Percentiles rank a stretch among this genome's conserved stretches.
phyloP scores from a whole-genome alignment of 106 monocot genomes.

The Dendrobium huoshanense region DNA sequence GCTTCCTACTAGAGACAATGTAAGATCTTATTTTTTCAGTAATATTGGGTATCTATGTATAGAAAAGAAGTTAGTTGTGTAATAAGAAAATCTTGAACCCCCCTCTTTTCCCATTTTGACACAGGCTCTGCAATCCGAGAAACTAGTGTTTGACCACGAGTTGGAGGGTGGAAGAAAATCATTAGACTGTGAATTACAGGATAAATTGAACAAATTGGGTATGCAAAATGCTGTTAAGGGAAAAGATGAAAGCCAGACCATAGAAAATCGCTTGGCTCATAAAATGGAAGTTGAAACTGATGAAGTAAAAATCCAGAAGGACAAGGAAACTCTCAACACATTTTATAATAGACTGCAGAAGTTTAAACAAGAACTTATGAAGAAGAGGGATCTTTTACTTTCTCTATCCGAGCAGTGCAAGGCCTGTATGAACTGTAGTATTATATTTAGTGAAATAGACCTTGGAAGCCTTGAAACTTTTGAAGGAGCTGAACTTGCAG shows the following conservation, averaged over 20 bases:
- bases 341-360: neutral
- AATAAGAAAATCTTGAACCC: neutral
- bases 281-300: neutral
- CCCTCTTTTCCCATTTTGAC: neutral
- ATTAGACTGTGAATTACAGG: neutral
- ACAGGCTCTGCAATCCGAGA: neutral
- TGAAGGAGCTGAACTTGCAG: neutral
- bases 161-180: neutral
- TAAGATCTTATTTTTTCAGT: neutral
- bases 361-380: neutral
- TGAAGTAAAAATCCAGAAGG: neutral
- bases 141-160: neutral
- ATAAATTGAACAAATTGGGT: neutral
- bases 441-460: neutral
- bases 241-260: neutral
- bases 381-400: constrained; percentile 8
- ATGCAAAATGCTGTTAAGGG: neutral
- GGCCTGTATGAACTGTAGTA: neutral
- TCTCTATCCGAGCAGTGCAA: neutral
- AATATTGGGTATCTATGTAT: no score
- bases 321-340: neutral
- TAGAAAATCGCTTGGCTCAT: neutral
- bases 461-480: neutral
- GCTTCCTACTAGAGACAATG: neutral
- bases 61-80: neutral